Base-by-base conservation (phyloP, 768 basidiomycete genomes). In the Candolleomyces aberdarensis region DNA sequence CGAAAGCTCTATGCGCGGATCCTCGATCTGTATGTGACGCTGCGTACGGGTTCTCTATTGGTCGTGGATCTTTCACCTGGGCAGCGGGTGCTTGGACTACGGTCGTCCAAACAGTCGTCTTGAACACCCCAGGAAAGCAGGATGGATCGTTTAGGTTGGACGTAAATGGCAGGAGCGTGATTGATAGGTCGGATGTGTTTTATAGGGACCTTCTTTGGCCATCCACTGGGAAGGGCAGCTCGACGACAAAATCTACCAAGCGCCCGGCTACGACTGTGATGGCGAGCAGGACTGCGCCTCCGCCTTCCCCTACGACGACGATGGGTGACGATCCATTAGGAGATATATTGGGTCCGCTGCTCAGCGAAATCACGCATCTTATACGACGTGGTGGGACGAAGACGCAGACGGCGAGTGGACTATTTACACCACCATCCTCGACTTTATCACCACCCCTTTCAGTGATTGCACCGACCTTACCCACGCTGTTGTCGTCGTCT, bases 41-140 rank as follows among this genome's bases (percentile, higher is more conserved):
- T 0, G 70, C 71, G 0, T 94, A 92, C 67, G 92, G 92, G 0
- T 75, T 92, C 22, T 92, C 90, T 1, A 76, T 94, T 22, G 90
- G 85, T 13, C 82, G 92, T 6, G 90, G 90, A 0, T 78, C 87
- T 0, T 94, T 91, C 77, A 67, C 60, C 1, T 94, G 85, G 72
- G 68, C 75, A 0, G 64, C 72, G 3, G 91, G 91, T 0, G 75
- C 70, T 43, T 94, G 91, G 92, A 92, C 92, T 46, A 82, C 75
- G 40, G 75, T 93, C 20, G 66, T 69, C n/a, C 92, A 94, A 70
- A 87, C 83, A 0, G 84, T 93, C 22, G 68, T 71, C 44, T 78
- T 94, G 56, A 94, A 93, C 66, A 89, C 87, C 0, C 90, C 91
- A 0, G 92, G 92, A 6, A 55, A 74, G 61, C 84, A 82, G 61